These are phyloP conservation scores for Penicillium sp. DNA, from an alignment of 2,329 filamentous ascomycete species.

Conservation along the genomic window DNA sequence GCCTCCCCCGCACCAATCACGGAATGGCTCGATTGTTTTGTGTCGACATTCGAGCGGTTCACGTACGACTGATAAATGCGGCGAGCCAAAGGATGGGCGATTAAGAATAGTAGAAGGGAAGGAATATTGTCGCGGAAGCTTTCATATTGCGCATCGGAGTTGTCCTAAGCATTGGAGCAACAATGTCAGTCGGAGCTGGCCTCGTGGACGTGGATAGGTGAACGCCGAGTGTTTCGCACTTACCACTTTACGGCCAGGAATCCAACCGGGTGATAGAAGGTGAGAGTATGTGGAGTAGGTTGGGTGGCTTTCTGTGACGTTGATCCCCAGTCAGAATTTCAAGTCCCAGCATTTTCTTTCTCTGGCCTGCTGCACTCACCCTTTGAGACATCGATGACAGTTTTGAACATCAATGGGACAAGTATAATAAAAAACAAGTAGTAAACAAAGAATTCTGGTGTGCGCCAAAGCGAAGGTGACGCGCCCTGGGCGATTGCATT, in stretches of 20 bases:
- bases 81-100: conserved; percentile 77
- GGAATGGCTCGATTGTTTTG: conserved; percentile 20
- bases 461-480: conserved; percentile 74
- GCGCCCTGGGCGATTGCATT: conserved; percentile 48
- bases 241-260: conserved; percentile 86
- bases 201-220: not conserved
- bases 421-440: conserved; percentile 64
- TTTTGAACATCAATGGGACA: conserved; percentile 87
- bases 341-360: not conserved
- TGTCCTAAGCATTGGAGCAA: conserved; percentile 59
- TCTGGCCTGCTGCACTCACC: conserved; percentile 52
- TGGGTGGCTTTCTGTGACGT: conserved; percentile 68
- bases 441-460: conserved; percentile 83
- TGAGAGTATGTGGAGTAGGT: conserved; percentile 73
- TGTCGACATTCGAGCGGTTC: conserved; percentile 41
- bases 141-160: conserved; percentile 83
- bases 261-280: conserved; percentile 79
- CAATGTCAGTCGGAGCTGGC: conserved; percentile 17
- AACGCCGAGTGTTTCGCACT: conserved; percentile 30
- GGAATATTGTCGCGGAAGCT: conserved; percentile 84
- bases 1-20: conserved; percentile 49
- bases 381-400: conserved; percentile 81
- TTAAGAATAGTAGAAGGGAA: conserved; percentile 70
- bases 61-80: conserved; percentile 64
- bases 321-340: conserved; percentile 17